Percentiles rank a stretch among this genome's conserved stretches.
Conservation (phyloP, 169 alveolate genomes). For the Plasmodium berghei region DNA sequence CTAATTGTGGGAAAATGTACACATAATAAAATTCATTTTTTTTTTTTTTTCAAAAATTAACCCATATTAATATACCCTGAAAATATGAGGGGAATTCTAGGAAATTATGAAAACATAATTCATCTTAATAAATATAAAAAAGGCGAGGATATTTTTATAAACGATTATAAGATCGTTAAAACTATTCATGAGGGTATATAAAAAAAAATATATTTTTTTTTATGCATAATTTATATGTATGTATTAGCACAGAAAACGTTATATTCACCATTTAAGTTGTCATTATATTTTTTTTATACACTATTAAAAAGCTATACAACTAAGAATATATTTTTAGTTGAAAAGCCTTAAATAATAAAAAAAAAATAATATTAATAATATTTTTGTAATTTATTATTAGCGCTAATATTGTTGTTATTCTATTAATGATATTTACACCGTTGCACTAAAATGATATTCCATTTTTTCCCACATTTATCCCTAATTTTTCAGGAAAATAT, state of each 20-base stretch:
- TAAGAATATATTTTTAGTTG: no score
- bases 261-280: no score
- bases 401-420: no score
- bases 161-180: constrained; percentile 2
- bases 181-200: constrained; percentile 7
- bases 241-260: no score
- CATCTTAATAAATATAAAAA: not conserved
- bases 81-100: constrained; percentile 5
- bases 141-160: constrained; percentile 1
- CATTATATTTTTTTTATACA: no score
- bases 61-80: not conserved
- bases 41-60: not conserved
- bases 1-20: not conserved
- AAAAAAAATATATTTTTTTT: not conserved
- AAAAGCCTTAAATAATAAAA: no score
- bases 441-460: not conserved
- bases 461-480: not conserved
- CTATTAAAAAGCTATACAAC: no score
- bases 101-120: not conserved
- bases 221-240: no score
- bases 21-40: not conserved
- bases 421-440: no score
- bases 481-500: constrained; percentile 10
- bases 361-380: no score
- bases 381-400: no score